Base-by-base conservation (phyloP, 2,329 filamentous ascomycete genomes). In the Metarhizium rileyi region DNA sequence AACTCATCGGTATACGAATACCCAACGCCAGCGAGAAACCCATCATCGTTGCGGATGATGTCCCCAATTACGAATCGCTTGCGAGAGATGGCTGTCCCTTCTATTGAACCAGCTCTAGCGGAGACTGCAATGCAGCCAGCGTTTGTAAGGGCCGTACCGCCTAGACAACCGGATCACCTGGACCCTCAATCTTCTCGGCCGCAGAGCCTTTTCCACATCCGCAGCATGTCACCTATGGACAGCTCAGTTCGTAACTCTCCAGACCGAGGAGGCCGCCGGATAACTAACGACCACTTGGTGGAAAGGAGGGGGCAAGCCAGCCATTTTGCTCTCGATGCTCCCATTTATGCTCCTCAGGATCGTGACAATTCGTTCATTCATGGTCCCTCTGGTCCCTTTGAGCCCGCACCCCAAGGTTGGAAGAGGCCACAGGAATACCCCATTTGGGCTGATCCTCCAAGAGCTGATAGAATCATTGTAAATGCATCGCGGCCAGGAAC, bases 31-130 rank as follows among this genome's bases (percentile, higher is more conserved):
- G 45, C 52, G 42, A 46, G 49, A 46, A 49, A 54, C 42, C 51
- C 55, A 20, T 54, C 56, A 41, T 47, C 48, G n/a, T 45, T 44
- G 4, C 43, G 45, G 42, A 23, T 35, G 23, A 23, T 36, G 26
- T 46, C 61, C 62, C 26, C 56, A 14, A 23, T 49, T 14, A 50
- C 49, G 6, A 46, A 52, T 48, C 55, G 52, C 14, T 49, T 65
- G 12, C 67, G 70, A 55, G 73, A 77, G 36, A 64, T 70, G 56
- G 59, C 74, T 52, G 65, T 76, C 14, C 70, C 59, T 8, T 77
- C 73, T 6, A 70, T 75, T 55, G 74, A 76, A 53, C 66, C 69
- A 20, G 56, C 47, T 6, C 73, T 71, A 30, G 70, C 70, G 5
- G 56, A 62, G 23, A 47, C 57, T 20, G 22, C 16, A 14, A 63